Evolutionary conservation across 2,329 filamentous ascomycete species (phyloP), one percentile per base, ranked within the genome.

Genomic region (Claviceps paspali): DNA sequence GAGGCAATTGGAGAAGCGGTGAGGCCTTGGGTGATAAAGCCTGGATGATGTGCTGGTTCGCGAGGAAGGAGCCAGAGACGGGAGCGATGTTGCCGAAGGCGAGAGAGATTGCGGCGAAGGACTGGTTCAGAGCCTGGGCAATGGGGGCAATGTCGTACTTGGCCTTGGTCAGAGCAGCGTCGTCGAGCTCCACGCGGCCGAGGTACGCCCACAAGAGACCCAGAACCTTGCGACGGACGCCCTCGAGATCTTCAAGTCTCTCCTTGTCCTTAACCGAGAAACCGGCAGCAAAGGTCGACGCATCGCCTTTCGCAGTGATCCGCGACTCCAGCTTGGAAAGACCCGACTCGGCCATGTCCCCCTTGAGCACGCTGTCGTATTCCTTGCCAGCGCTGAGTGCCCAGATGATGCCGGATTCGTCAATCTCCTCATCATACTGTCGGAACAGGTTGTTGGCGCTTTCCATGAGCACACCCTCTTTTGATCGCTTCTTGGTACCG

Each of bases 181-280:
- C 86, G 30, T 82, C 79, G 18, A 98, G 72, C 50, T 94, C 84
- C 38, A 93, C 68, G 33, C 91, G 82, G 42, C 83, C 84, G 33
- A 96, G 73, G 56, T 98, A 96, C 29, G 91, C 87, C 91, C 92
- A 98, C 12, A 98, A 68, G 39, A 98, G 68, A 35, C 81, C 84
- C 31, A 96, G 67, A 6, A 85, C 79, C 67, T 96, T 96, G 52
- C 91, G 73, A 47, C 83, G 79, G 18, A 76, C 70, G 28, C 81
- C 80, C 35, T 96, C 91, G 41, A 94, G 61, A 46, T 86, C 76
- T 52, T 84, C 76, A 6, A 98, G 68, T 52, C 74, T 78, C 50
- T 77, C 68, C 53, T 77, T 78, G 51, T 94, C 86, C 57, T 86
- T 85, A 12, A 65, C 59, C 0, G 76, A 70, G 45, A 95, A 64